These are phyloP conservation scores for Eurotiales sp. DNA, from an alignment of 2,329 filamentous ascomycete species.

Conservation along the genomic window DNA sequence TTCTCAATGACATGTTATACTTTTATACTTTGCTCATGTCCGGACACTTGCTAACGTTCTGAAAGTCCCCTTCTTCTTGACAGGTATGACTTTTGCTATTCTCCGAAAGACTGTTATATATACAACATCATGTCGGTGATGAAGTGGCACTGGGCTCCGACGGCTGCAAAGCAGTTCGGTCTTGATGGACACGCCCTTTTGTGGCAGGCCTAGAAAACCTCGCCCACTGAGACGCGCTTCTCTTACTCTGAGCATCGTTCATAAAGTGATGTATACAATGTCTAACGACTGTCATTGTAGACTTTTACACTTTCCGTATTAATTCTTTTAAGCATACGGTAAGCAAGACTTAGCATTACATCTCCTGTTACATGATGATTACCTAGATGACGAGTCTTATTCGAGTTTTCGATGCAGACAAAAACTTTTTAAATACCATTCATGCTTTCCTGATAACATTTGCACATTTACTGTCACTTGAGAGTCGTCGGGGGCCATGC, in stretches of 20 bases:
- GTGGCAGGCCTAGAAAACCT: conserved; percentile 99
- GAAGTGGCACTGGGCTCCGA: conserved; percentile 94
- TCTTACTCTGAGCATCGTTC: not conserved
- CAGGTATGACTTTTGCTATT: conserved; percentile 4
- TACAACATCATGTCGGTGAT: conserved; percentile 27
- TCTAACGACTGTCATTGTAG: conserved; percentile 1
- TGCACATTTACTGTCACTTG: conserved; percentile 11
- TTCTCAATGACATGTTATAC: not conserved
- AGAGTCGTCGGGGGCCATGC: conserved; percentile 12
- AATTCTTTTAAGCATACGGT: conserved; percentile 1
- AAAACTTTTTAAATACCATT: conserved; percentile 53
- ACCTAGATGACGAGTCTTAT: conserved; percentile 65
- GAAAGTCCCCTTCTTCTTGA: not conserved
- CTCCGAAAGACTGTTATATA: not conserved
- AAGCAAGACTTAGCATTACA: conserved; percentile 15
- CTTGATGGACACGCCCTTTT: conserved; percentile 86
- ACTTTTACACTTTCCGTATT: no score
- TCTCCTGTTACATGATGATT: conserved; percentile 44
- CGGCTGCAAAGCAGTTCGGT: conserved; percentile 50
- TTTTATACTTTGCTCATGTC: not conserved
- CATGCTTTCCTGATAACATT: conserved; percentile 52
- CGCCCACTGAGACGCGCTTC: conserved; percentile 72
- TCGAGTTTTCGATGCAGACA: conserved; percentile 61
- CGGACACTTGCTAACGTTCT: not conserved
- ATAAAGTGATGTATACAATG: not conserved